Base-by-base conservation (phyloP, 495 filamentous ascomycete genomes). In the Podospora pseudocomata region DNA sequence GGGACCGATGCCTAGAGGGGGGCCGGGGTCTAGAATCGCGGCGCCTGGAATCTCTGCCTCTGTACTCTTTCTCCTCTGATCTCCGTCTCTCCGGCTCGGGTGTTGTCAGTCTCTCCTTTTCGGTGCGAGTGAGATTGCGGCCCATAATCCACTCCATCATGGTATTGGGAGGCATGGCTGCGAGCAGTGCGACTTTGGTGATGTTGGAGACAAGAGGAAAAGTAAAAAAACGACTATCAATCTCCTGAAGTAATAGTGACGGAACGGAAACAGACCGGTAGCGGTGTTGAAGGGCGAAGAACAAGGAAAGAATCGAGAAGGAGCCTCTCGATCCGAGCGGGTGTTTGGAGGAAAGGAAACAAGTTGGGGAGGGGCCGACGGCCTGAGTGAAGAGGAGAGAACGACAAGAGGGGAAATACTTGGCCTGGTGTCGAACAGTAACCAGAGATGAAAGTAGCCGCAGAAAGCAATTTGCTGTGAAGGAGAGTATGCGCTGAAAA, bases 101-200 rank as follows among this genome's bases (percentile, higher is more conserved):
- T 6, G 32, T 20, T 5, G 19, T 61, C 16, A 61, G 3, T 27
- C 15, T 27, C 4, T 28, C 59, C 59, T 61, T 27, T 26, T 61
- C 59, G 3, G 23, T 28, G 23, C 27, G 20, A 9, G 27, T 27
- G 59, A 61, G 59, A 27, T 61, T 61, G 59, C 59, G 59, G 0
- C 59, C 59, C 59, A 61, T 5, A 20, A 61, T 32, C 59, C 59
- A 61, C 59, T 61, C 59, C 26, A 61, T 7, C 23, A 32, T 32
- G 16, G 59, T 26, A 7, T 32, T 18, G 19, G 59, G 59, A 27
- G 59, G 23, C 59, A 61, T 61, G 20, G 20, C 32, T 61, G 16
- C 20, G 59, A 28, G 11, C 23, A 4, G 23, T 28, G 16, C 7
- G 18, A 32, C 13, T 20, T 28, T 27, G 27, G 59, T n/a, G 7